phyloP scores from a whole-genome alignment of 768 basidiomycete species.

The Leccinum rimulosum region DNA sequence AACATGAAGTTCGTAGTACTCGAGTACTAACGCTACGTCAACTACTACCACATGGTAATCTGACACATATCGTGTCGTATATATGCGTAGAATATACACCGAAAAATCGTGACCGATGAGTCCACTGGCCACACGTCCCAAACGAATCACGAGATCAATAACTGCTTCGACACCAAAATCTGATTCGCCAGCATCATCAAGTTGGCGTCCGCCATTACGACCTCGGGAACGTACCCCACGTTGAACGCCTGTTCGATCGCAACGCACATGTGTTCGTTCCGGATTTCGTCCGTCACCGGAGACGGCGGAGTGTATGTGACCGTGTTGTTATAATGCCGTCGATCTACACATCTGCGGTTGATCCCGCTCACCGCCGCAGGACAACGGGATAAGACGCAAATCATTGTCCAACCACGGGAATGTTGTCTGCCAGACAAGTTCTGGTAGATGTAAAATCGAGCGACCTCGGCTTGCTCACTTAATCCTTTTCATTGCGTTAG shows the following conservation, averaged over 20 bases:
- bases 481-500: slow-evolving; percentile 1
- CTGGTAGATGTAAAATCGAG: slow-evolving; percentile 68
- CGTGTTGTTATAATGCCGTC: too few relatives aligned
- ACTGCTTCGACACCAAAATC: slow-evolving; percentile 74
- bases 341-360: slow-evolving; percentile 12
- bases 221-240: slow-evolving; percentile 86
- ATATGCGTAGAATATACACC: too few relatives aligned
- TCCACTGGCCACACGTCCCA: too few relatives aligned
- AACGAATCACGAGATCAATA: slow-evolving; percentile 35
- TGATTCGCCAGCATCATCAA: slow-evolving; percentile 76
- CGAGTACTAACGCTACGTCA: too few relatives aligned
- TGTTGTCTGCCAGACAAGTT: slow-evolving; percentile 65
- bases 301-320: too few relatives aligned
- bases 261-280: slow-evolving; percentile 77
- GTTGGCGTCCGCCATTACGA: slow-evolving; percentile 93
- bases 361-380: slow-evolving; percentile 43
- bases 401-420: slow-evolving; percentile 86
- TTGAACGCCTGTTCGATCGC: slow-evolving; percentile 80
- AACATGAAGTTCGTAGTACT: too few relatives aligned
- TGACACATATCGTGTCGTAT: too few relatives aligned
- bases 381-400: slow-evolving; percentile 73
- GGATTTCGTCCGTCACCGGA: slow-evolving; percentile 49
- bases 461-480: slow-evolving; percentile 68
- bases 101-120: too few relatives aligned
- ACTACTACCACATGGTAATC: too few relatives aligned